Evolutionary conservation across 176 grass and related monocot species (phyloP).

Genomic region (Eleusine indica): DNA sequence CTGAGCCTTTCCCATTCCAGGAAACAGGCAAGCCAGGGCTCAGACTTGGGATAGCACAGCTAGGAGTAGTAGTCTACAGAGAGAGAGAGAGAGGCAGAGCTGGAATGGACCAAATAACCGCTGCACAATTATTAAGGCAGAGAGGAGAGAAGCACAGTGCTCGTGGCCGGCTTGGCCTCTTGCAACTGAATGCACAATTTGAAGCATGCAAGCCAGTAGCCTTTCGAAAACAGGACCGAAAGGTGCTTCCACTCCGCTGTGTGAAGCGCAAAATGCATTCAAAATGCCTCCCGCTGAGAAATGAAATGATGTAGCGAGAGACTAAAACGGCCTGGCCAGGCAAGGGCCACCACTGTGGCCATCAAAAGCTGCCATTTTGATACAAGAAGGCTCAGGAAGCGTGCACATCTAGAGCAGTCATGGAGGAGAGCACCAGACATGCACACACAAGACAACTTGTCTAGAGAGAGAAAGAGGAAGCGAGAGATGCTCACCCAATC

Average conservation of each 20-base stretch:
- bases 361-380: conserved; percentile 60
- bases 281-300: conserved; percentile 41
- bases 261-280: conserved; percentile 45
- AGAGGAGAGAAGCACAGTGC: conserved; percentile 13
- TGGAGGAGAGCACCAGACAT: conserved; percentile 34
- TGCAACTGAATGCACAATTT: conserved; percentile 37
- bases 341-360: conserved; percentile 19
- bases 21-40: conserved; percentile 36
- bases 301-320: conserved; percentile 20
- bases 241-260: conserved; percentile 44
- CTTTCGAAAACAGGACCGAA: conserved; percentile 50
- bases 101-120: conserved; percentile 34
- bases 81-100: background rate
- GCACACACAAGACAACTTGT: conserved; percentile 35
- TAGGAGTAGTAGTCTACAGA: background rate
- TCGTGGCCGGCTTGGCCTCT: background rate
- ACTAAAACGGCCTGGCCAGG: conserved; percentile 2
- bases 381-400: conserved; percentile 52
- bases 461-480: background rate
- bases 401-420: conserved; percentile 51
- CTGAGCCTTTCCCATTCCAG: conserved; percentile 33
- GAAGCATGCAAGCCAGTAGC: conserved; percentile 36
- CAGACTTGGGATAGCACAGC: conserved; percentile 13
- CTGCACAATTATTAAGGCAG: conserved; percentile 43
- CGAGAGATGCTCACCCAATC: conserved; percentile 62